Evolutionary conservation across 495 filamentous ascomycete genomes (phyloP), one percentile per base, ranked within the genome.

Genomic region (Neurospora terricola): DNA sequence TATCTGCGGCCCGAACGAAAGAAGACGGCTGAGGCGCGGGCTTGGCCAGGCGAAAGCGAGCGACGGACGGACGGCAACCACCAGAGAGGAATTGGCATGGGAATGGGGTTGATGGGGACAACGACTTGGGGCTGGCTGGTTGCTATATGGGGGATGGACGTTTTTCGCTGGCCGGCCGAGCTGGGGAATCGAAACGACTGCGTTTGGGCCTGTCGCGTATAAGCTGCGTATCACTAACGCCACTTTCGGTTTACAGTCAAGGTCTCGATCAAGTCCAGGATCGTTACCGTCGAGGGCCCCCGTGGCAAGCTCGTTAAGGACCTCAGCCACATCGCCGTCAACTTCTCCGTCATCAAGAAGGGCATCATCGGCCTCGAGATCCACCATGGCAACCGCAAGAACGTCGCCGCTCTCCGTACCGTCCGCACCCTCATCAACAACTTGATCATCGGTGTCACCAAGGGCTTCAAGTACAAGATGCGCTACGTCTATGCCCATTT

Each of bases 391-490:
- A 87, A 88, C 79, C 94, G 96, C 84, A 99, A 99, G 90, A 94
- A 93, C 83, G 91, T 99, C 80, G 96, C 96, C 83, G 93, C 96
- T 74, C 93, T 99, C 81, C 95, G 96, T 79, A 99, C 96, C 79
- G 96, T 99, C 90, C 92, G 92, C 79, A 94, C 94, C 72, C 80
- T 98, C 84, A 97, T 99, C 88, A 92, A 96, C 89, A 99, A 99
- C 91, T 79, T 99, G 84, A 92, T 98, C 86, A 91, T 93, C 82
- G 96, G 96, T 84, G 96, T 99, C 74, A 99, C 96, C 81, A 94
- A 92, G 87, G 96, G 96, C 75, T 99, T 92, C 92, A 95, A 95
- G 88, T 99, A 99, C 92, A 99, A 98, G 92, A 98, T 99, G 96
- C 93, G 96, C 77, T 99, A 99, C 86, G 96, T 99, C 86, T 99